Base-by-base conservation (phyloP, 352 stramenopile species). In the Globisporangium rhizosaccharum region DNA sequence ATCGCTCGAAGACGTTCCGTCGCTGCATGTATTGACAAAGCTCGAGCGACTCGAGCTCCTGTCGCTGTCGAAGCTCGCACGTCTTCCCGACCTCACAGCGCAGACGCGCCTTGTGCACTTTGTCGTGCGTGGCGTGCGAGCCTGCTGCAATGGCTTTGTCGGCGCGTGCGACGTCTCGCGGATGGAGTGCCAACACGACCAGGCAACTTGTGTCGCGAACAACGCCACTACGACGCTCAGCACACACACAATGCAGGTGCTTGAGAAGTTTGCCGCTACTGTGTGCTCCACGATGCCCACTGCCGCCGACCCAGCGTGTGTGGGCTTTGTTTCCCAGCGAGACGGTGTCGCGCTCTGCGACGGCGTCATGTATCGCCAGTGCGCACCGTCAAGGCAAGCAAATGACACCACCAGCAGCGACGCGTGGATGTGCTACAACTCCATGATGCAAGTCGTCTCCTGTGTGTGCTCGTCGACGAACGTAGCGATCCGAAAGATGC, bases 141-240 rank as follows among this genome's bases (percentile, higher is more conserved):
- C 72, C 12, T 78, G 72, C 45, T 81, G 70, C 61, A 72, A 78
- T 33, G 72, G 72, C 0, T 67, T 64, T 47, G 23, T 76, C 12
- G 56, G 71, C 9, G 10, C 28, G 0, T 79, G 71, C 20, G 57
- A 77, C n/a, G 44, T 75, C 11, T 57, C 23, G 2, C 30, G 57
- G 12, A 18, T 26, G 3, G 58, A 66, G 26, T 76, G 68, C 33
- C 33, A 49, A 33, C 53, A 49, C 15, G 56, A 68, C 10, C 25
- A 25, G 11, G 30, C 18, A 0, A 47, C 59, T 3, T 57, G 56
- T 1, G 52, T 70, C 12, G 54, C 41, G 18, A 23, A 6, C 28
- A 45, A 15, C 12, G n/a, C 44, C 8, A 42, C 23, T 0, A 9
- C 14, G 11, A 52, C 9, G 11, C 15, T 26, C 30, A 63, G 6